phyloP scores from a whole-genome alignment of 345 rosid species.

The Salix purpurea region DNA sequence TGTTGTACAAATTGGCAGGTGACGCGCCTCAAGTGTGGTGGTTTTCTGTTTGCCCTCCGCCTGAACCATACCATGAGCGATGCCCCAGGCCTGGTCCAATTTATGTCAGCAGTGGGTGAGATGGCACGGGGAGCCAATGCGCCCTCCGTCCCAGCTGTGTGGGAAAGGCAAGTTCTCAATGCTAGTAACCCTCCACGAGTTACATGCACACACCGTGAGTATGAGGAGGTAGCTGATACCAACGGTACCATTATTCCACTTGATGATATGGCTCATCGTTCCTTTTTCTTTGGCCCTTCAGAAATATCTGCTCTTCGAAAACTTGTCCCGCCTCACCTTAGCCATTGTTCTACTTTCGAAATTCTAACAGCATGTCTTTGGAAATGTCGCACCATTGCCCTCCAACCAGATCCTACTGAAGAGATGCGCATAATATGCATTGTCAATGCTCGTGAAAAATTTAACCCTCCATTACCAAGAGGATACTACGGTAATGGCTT shows the following conservation, averaged over 20 bases:
- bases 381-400: slow-evolving; percentile 21
- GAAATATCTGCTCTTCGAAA: slow-evolving; percentile 5
- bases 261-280: neutral
- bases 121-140: slow-evolving; percentile 4
- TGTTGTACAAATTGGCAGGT: slow-evolving; percentile 2
- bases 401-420: slow-evolving; percentile 9
- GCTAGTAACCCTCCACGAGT: slow-evolving; percentile 11
- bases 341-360: slow-evolving; percentile 16
- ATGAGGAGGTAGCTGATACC: slow-evolving; percentile 5
- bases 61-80: slow-evolving; percentile 19
- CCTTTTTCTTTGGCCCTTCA: slow-evolving; percentile 16
- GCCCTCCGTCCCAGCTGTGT: slow-evolving; percentile 12
- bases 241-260: slow-evolving; percentile 2
- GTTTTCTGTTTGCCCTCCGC: slow-evolving; percentile 15
- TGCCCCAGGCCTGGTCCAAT: slow-evolving; percentile 8
- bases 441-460: neutral
- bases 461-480: neutral
- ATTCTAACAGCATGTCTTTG: slow-evolving; percentile 24
- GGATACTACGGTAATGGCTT: slow-evolving; percentile 48
- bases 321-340: neutral
- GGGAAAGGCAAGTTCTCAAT: slow-evolving; percentile 16
- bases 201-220: slow-evolving; percentile 15
- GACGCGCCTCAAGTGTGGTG: slow-evolving; percentile 20
- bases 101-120: slow-evolving; percentile 12
- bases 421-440: slow-evolving; percentile 7